Percentiles rank a stretch among this genome's conserved stretches.
Evolutionary conservation across 495 filamentous ascomycete genomes (phyloP).

Genomic region (Trichoderma erinaceum): DNA sequence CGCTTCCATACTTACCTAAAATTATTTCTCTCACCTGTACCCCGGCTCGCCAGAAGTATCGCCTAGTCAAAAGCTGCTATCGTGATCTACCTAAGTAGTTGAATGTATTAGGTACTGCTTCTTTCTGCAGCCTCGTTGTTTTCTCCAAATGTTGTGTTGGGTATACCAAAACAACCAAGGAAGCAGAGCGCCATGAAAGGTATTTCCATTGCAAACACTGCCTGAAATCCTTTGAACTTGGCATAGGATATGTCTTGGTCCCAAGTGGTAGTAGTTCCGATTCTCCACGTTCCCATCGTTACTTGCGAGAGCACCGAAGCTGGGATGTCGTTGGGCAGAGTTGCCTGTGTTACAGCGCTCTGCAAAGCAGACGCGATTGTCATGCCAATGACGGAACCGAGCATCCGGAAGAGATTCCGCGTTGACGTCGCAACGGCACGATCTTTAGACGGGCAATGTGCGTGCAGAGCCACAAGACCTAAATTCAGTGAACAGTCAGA

Average conservation of each 20-base stretch:
- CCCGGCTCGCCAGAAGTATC: too few species aligned
- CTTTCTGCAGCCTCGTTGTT: background rate
- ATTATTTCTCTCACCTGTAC: too few species aligned
- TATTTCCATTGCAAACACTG: slow-evolving; percentile 50
- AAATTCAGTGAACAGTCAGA: background rate
- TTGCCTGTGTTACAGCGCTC: slow-evolving; percentile 42
- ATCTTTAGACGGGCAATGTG: slow-evolving; percentile 52
- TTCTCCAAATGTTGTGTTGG: background rate
- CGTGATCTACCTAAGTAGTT: too few species aligned
- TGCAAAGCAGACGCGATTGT: slow-evolving; percentile 52
- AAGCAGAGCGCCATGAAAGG: slow-evolving; percentile 51
- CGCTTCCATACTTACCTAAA: too few species aligned
- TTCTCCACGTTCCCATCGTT: slow-evolving; percentile 22
- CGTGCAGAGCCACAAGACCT: slow-evolving; percentile 55
- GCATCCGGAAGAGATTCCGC: slow-evolving; percentile 57
- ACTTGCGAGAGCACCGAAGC: slow-evolving; percentile 22
- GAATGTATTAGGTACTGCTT: background rate
- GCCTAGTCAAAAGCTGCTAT: too few species aligned
- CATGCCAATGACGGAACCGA: slow-evolving; percentile 54
- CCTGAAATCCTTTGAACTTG: slow-evolving; percentile 46
- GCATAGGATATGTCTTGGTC: slow-evolving; percentile 36
- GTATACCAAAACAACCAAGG: slow-evolving; percentile 43
- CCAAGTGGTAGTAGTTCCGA: slow-evolving; percentile 1
- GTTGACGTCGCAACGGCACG: slow-evolving; percentile 56
- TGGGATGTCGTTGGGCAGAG: slow-evolving; percentile 38